A percentile compares a stretch with the other conserved stretches of the same genome.
phyloP scores from a whole-genome alignment of 192 early-diverging fungal genomes.

The Rhizophagus prolifer region DNA sequence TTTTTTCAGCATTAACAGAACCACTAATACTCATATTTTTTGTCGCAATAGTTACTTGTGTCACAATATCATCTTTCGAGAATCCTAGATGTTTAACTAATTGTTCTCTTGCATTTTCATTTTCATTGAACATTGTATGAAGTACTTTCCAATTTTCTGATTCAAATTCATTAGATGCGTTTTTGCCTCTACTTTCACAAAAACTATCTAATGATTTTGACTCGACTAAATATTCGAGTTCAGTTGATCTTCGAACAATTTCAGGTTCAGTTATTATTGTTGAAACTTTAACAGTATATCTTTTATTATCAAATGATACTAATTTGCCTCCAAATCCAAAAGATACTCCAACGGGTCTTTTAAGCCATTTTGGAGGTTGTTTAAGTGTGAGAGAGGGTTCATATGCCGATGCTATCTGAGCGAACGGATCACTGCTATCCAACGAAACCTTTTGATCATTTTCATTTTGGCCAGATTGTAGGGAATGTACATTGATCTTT shows the following conservation, averaged over 20 bases:
- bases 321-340: constrained; percentile 94
- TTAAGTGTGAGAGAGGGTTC: constrained; percentile 55
- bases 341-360: constrained; percentile 77
- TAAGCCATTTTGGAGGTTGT: constrained; percentile 87
- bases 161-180: constrained; percentile 30
- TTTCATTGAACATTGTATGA: constrained; percentile 69
- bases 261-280: constrained; percentile 74
- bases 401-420: constrained; percentile 42
- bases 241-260: constrained; percentile 63
- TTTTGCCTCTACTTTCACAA: constrained; percentile 39
- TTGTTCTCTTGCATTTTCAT: constrained; percentile 73
- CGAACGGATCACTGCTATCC: constrained; percentile 75
- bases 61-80: constrained; percentile 63
- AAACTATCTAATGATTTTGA: constrained; percentile 46
- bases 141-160: constrained; percentile 77
- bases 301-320: constrained; percentile 66
- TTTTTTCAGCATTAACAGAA: constrained; percentile 21
- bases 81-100: constrained; percentile 90
- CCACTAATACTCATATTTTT: constrained; percentile 38
- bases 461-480: constrained; percentile 55
- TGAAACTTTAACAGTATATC: constrained; percentile 53
- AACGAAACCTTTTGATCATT: constrained; percentile 25
- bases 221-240: constrained; percentile 71
- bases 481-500: constrained; percentile 76
- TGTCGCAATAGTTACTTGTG: constrained; percentile 57